A percentile compares a stretch with the other conserved stretches of the same genome.
Evolutionary conservation across 495 filamentous ascomycete genomes (phyloP).

Genomic region (Hypoxylon lenormandii): DNA sequence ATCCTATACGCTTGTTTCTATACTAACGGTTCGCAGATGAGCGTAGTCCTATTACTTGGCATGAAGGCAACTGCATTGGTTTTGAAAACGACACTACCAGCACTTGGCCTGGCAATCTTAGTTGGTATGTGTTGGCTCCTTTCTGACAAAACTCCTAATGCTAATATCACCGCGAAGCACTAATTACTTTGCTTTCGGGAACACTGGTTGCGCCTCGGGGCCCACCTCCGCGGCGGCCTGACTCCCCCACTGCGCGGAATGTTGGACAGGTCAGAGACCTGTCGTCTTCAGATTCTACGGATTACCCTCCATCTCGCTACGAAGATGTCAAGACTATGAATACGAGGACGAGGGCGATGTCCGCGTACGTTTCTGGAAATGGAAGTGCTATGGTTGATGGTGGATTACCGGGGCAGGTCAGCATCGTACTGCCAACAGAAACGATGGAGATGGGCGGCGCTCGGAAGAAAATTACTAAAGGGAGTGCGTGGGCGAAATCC

Average conservation of each 20-base stretch:
- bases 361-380: constrained; percentile 49
- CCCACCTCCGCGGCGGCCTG: constrained; percentile 40
- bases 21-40: constrained; percentile 56
- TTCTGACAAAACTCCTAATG: constrained; percentile 10
- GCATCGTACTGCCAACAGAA: not conserved
- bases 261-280: constrained; percentile 51
- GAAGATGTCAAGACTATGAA: constrained; percentile 60
- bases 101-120: constrained; percentile 61
- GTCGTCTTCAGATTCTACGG: constrained; percentile 56
- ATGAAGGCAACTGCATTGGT: constrained; percentile 56
- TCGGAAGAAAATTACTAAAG: constrained; percentile 52
- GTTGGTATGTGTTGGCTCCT: constrained; percentile 55
- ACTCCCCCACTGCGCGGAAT: constrained; percentile 44
- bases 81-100: constrained; percentile 62
- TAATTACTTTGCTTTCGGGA: constrained; percentile 52
- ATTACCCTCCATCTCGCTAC: constrained; percentile 59
- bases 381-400: constrained; percentile 31
- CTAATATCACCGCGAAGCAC: constrained; percentile 43
- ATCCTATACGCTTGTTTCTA: not conserved
- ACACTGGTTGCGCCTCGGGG: constrained; percentile 46
- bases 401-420: constrained; percentile 34
- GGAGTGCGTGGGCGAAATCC: constrained; percentile 44
- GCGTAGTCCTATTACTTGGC: constrained; percentile 63
- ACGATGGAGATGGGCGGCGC: constrained; percentile 11
- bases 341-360: constrained; percentile 53